phyloP scores from a whole-genome alignment of 202 grass and related monocot species.

The Digitaria exilis region DNA sequence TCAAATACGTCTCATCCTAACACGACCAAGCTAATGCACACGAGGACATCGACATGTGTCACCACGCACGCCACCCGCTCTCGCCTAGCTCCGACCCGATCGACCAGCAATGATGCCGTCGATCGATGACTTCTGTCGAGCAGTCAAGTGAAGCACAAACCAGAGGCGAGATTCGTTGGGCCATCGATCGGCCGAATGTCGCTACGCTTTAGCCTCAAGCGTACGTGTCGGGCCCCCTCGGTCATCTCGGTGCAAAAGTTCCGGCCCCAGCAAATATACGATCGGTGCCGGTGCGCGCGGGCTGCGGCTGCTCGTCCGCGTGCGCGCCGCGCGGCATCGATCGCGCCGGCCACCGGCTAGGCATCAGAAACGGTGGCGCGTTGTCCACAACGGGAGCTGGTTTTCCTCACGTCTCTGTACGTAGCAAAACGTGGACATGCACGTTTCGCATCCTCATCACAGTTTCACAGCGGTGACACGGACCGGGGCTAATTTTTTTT shows the following conservation, averaged over 20 bases:
- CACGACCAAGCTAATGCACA: neutral
- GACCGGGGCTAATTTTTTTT: too few species aligned
- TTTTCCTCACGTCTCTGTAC: neutral
- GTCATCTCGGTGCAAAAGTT: neutral
- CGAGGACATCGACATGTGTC: neutral
- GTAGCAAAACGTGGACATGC: neutral
- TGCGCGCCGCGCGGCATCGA: neutral
- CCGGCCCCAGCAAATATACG: neutral
- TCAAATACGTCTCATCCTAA: neutral
- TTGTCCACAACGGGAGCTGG: neutral
- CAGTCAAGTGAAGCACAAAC: slow-evolving; percentile 17
- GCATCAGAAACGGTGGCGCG: neutral
- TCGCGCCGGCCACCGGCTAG: neutral
- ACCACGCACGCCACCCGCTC: neutral
- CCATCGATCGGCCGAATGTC: neutral
- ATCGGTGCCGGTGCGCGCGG: neutral
- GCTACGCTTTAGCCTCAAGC: slow-evolving; percentile 21
- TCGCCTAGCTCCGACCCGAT: neutral
- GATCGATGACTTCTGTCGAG: neutral
- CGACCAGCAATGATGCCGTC: neutral
- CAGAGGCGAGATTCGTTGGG: neutral
- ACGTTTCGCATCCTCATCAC: neutral
- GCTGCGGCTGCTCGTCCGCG: slow-evolving; percentile 18
- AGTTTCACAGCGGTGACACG: neutral
- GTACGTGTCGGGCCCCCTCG: neutral